Evolutionary conservation across 106 monocot species (phyloP), one percentile per base, ranked within the genome.

Genomic region (Apostasia ramifera): DNA sequence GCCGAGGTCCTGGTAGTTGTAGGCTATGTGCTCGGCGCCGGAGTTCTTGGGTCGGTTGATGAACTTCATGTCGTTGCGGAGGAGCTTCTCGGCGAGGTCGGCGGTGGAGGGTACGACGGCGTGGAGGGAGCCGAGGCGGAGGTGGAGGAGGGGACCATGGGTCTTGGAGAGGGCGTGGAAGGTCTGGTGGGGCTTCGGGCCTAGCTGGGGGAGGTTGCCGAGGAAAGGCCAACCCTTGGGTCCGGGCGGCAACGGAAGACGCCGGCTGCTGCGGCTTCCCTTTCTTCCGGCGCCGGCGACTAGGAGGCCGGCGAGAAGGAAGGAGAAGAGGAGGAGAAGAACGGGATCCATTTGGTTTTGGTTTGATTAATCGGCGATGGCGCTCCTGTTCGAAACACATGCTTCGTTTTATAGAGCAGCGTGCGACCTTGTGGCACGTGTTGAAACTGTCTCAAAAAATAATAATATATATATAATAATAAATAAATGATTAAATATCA

Each of bases 1-100:
- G 13, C 73, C 79, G 47, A 84, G 64, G 73, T 80, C 80, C 59
- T 66, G 69, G 71, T 73, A 77, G 58, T 82, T 79, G 70, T 86
- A 86, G 49, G 86, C 77, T 3, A 86, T 53, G 73, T 86, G 76
- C 71, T 80, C 75, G n/a, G 82, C 86, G 54, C 79, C 80, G 51
- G 86, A 70, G 74, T 77, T 86, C 45, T 73, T 76, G 0, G 86
- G 86, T 8, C 86, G 82, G 77, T 76, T 66, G 64, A 55, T 65
- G 77, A 86, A 80, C 57, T 77, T 82, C 46, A 69, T 73, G 71
- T 86, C 86, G 56, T 77, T 78, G 54, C 59, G 44, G 13, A 69
- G 68, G 52, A 86, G 74, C 40, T 73, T 66, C 1, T 71, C 44
- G 0, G 86, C 86, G 1, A 70, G 54, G 14, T 59, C 37, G 14